phyloP scores from a whole-genome alignment of 257 asterid species.

The Nicotiana undulata region DNA sequence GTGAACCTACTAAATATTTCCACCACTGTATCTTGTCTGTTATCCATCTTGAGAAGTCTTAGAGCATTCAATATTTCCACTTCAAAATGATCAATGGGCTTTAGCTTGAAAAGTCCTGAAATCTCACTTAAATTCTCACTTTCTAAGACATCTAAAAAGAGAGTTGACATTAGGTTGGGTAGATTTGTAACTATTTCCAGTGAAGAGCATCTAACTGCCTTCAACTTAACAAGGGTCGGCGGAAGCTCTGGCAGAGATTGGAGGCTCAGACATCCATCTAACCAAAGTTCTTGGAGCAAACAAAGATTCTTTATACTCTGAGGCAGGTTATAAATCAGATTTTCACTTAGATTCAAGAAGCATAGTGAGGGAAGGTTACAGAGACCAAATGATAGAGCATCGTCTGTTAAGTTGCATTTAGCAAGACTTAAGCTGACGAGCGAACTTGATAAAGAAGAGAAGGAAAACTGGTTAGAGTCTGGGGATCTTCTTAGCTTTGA shows the following conservation, averaged over 20 bases:
- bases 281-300: constrained; percentile 12
- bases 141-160: constrained; percentile 1
- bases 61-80: not conserved
- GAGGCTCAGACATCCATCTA: constrained; percentile 6
- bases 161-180: constrained; percentile 9
- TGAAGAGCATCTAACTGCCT: constrained; percentile 7
- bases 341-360: constrained; percentile 15
- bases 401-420: constrained; percentile 10
- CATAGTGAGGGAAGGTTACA: not conserved
- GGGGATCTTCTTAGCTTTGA: not conserved
- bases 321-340: constrained; percentile 5
- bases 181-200: constrained; percentile 12
- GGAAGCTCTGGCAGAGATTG: constrained; percentile 15
- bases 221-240: not conserved
- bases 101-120: constrained; percentile 14
- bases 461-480: not conserved
- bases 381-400: constrained; percentile 1
- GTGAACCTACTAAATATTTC: constrained; percentile 9
- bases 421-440: constrained; percentile 13
- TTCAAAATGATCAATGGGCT: constrained; percentile 4
- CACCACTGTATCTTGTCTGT: not conserved
- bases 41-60: not conserved
- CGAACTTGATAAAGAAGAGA: constrained; percentile 10
- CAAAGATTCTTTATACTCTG: not conserved
- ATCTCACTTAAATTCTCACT: constrained; percentile 8